Conservation (phyloP, 805 yeast genomes). For the Hyphopichia homilentoma region DNA sequence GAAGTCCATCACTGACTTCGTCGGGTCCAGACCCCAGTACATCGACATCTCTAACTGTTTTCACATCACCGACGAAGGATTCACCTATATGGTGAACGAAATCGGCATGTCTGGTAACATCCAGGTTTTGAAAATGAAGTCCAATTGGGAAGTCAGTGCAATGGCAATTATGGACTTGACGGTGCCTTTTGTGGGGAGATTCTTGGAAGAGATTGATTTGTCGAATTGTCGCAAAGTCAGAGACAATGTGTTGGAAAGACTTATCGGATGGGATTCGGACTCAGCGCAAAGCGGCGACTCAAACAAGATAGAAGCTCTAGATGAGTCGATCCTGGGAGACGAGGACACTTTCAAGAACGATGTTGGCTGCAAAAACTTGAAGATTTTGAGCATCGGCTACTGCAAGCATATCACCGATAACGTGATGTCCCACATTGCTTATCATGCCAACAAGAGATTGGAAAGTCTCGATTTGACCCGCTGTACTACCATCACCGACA, state of each 20-base stretch:
- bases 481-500: slow-evolving; percentile 75
- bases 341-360: slow-evolving; percentile 14
- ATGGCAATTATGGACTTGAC: slow-evolving; percentile 81
- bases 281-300: slow-evolving; percentile 3
- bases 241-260: slow-evolving; percentile 65
- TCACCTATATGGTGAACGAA: slow-evolving; percentile 65
- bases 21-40: slow-evolving; percentile 59
- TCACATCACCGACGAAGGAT: slow-evolving; percentile 74
- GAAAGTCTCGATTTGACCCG: slow-evolving; percentile 61
- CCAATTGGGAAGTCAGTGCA: slow-evolving; percentile 75
- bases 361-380: slow-evolving; percentile 59
- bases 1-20: slow-evolving; percentile 60
- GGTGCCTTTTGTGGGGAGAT: slow-evolving; percentile 58
- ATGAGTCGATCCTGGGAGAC: slow-evolving; percentile 5
- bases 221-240: slow-evolving; percentile 71
- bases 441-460: slow-evolving; percentile 53
- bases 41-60: slow-evolving; percentile 71
- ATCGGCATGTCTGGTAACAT: slow-evolving; percentile 65
- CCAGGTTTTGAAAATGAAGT: slow-evolving; percentile 53
- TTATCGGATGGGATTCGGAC: slow-evolving; percentile 51
- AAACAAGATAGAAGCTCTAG: slow-evolving; percentile 3
- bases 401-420: slow-evolving; percentile 73
- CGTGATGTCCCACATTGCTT: slow-evolving; percentile 59
- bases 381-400: slow-evolving; percentile 57
- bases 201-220: slow-evolving; percentile 58